Percentiles rank a stretch among this genome's conserved stretches.
Conservation (phyloP, 2,329 filamentous ascomycete species). For the Paramyrothecium sp. region DNA sequence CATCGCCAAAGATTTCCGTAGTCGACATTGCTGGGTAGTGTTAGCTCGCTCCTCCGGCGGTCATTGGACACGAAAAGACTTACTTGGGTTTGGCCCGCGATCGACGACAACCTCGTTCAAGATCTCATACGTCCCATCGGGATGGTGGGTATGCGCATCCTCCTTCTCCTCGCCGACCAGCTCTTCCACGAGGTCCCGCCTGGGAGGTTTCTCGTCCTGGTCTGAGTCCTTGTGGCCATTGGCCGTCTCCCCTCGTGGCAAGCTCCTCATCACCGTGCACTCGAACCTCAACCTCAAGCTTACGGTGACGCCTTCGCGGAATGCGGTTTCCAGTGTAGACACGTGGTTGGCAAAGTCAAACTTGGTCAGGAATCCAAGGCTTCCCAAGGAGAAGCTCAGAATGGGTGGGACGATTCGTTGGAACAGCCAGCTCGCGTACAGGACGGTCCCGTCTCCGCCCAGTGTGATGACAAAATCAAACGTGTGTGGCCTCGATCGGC, state of each 20-base stretch:
- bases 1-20: constrained; percentile 89
- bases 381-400: constrained; percentile 86
- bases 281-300: constrained; percentile 88
- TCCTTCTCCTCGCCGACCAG: constrained; percentile 83
- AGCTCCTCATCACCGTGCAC: constrained; percentile 86
- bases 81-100: constrained; percentile 87
- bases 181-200: constrained; percentile 80
- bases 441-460: constrained; percentile 92
- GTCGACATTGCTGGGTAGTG: constrained; percentile 72
- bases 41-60: constrained; percentile 6
- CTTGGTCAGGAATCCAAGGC: constrained; percentile 91
- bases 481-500: constrained; percentile 72
- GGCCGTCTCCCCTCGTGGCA: constrained; percentile 38
- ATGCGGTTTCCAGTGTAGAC: constrained; percentile 67
- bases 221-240: constrained; percentile 19
- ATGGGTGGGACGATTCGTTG: constrained; percentile 93
- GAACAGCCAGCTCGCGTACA: constrained; percentile 96
- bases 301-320: constrained; percentile 82
- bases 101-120: constrained; percentile 97
- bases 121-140: constrained; percentile 83
- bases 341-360: constrained; percentile 83
- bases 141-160: constrained; percentile 79
- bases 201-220: constrained; percentile 35
- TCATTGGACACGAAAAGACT: constrained; percentile 33
- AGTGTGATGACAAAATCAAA: constrained; percentile 94